These are phyloP conservation scores for Quercus berberidifolia DNA, from an alignment of 306 rosid genomes.

Conservation along the genomic window DNA sequence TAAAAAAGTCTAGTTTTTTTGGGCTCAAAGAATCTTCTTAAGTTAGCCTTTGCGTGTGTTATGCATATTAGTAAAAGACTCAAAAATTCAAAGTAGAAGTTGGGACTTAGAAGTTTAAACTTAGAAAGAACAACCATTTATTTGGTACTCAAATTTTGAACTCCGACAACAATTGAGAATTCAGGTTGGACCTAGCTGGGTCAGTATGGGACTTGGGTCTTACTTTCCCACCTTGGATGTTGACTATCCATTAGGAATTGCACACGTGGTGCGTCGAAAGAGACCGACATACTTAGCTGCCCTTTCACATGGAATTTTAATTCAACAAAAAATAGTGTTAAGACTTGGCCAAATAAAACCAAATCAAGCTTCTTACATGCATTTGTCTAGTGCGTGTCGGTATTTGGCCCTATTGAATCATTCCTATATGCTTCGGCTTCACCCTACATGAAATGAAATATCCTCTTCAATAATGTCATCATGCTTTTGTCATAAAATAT, in stretches of 20 bases:
- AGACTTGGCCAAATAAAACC: slow-evolving; percentile 4
- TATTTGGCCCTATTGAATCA: not conserved
- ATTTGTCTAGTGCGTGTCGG: slow-evolving; percentile 24
- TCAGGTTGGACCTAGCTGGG: not conserved
- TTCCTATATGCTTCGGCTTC: no score
- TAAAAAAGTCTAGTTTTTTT: no score
- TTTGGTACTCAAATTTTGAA: slow-evolving; percentile 12
- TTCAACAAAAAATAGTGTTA: not conserved
- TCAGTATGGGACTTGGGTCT: no score
- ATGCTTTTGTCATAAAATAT: not conserved
- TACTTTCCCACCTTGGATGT: not conserved
- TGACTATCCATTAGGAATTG: not conserved
- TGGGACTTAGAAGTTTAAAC: not conserved
- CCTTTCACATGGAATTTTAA: not conserved
- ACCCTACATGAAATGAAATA: slow-evolving; percentile 36
- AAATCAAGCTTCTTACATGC: slow-evolving; percentile 24
- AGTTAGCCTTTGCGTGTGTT: slow-evolving; percentile 6
- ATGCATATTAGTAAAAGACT: not conserved
- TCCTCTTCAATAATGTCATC: no score
- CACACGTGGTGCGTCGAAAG: not conserved
- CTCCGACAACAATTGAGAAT: not conserved
- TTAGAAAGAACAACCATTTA: not conserved
- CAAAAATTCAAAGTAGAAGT: not conserved
- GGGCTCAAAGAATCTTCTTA: slow-evolving; percentile 2
- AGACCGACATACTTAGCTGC: not conserved